phyloP scores from a whole-genome alignment of 2,329 filamentous ascomycete genomes.

The Paracamarosporium sp. region DNA sequence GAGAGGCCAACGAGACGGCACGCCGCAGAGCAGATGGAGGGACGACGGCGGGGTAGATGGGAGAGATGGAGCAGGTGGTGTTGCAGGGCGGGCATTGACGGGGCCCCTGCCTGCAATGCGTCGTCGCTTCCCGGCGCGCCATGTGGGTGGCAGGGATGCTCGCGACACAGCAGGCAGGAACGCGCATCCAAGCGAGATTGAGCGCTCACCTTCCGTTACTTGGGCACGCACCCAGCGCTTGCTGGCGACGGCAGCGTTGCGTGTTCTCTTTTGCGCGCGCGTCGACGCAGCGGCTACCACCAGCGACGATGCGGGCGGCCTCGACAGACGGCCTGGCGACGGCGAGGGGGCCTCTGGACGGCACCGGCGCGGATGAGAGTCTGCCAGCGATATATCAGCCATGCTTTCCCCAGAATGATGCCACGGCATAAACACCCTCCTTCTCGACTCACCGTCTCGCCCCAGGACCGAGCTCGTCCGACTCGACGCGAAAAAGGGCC shows the following conservation, averaged over 20 bases:
- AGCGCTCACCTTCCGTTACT: constrained; percentile 35
- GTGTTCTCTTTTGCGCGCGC: constrained; percentile 1
- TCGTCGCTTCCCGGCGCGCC: constrained; percentile 30
- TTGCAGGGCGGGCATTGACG: constrained; percentile 38
- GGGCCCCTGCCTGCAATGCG: constrained; percentile 31
- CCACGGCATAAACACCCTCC: constrained; percentile 20
- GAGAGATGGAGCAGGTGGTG: constrained; percentile 33
- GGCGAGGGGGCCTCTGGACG: constrained; percentile 16
- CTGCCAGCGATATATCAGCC: constrained; percentile 38
- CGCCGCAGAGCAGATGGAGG: constrained; percentile 9
- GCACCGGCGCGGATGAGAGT: constrained; percentile 21
- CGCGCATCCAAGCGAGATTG: constrained; percentile 38
- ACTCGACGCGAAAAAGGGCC: constrained; percentile 22
- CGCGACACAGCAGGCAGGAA: constrained; percentile 18
- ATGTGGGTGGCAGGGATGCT: constrained; percentile 44
- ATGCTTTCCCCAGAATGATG: constrained; percentile 38
- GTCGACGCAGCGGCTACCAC: background rate
- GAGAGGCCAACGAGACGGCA: constrained; percentile 11
- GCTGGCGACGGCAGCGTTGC: constrained; percentile 13
- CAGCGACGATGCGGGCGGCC: background rate
- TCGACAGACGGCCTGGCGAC: background rate
- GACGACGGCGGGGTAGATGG: constrained; percentile 12
- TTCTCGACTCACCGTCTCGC: constrained; percentile 12
- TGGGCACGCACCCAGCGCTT: constrained; percentile 23
- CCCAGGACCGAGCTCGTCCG: constrained; percentile 23